Conservation (phyloP, 768 basidiomycete genomes). For the Naematelia encephala region DNA sequence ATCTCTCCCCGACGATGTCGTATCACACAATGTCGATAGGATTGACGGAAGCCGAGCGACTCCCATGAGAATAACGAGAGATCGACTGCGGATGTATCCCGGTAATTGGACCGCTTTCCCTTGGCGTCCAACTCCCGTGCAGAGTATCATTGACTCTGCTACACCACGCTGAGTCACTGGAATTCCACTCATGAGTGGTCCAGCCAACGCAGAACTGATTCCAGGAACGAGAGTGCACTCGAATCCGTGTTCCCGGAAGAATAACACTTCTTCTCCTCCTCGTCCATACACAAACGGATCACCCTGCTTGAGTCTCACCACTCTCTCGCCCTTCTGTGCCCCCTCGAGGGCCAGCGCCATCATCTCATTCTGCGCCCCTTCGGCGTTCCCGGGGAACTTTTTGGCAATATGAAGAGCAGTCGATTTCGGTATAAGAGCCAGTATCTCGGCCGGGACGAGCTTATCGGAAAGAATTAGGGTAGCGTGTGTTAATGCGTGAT, state of each 20-base stretch:
- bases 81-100: slow-evolving; percentile 75
- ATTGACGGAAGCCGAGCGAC: slow-evolving; percentile 78
- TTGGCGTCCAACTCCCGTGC: slow-evolving; percentile 86
- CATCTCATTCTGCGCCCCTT: slow-evolving; percentile 89
- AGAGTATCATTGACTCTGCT: slow-evolving; percentile 80
- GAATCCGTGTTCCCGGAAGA: slow-evolving; percentile 81
- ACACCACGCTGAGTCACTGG: slow-evolving; percentile 95
- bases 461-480: slow-evolving; percentile 93
- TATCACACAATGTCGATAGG: slow-evolving; percentile 58
- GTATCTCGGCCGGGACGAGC: slow-evolving; percentile 83
- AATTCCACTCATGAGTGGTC: slow-evolving; percentile 81
- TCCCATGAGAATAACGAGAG: slow-evolving; percentile 88
- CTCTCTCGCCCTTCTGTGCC: slow-evolving; percentile 71
- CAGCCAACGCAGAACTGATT: slow-evolving; percentile 82
- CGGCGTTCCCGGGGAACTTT: slow-evolving; percentile 97
- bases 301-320: slow-evolving; percentile 93
- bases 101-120: slow-evolving; percentile 82
- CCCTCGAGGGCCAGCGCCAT: slow-evolving; percentile 87
- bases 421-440: slow-evolving; percentile 71
- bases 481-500: slow-evolving; percentile 71
- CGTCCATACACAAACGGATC: slow-evolving; percentile 94
- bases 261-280: slow-evolving; percentile 88
- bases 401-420: slow-evolving; percentile 78
- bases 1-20: slow-evolving; percentile 45
- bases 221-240: slow-evolving; percentile 84